A percentile compares a stretch with the other conserved stretches of the same genome.
These are phyloP conservation scores for Diaporthe sp. DNA, from an alignment of 2,329 filamentous ascomycete species.

Conservation along the genomic window DNA sequence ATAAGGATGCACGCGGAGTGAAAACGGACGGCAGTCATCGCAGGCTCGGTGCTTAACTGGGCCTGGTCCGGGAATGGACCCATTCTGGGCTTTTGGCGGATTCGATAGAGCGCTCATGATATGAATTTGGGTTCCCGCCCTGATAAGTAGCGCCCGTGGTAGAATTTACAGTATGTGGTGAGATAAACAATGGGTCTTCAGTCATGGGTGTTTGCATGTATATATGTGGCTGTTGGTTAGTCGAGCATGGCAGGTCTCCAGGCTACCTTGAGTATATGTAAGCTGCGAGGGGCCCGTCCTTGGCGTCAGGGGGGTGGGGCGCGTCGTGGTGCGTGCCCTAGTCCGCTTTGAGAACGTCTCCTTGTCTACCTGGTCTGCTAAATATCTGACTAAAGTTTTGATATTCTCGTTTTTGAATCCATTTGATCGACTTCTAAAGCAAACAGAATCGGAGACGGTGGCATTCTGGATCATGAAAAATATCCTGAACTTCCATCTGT, in stretches of 20 bases:
- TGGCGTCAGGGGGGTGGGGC: not conserved
- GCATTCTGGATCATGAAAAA: not conserved
- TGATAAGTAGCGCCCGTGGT: not conserved
- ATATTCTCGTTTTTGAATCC: not conserved
- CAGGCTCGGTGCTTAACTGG: conserved; percentile 70
- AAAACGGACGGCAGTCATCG: conserved; percentile 74
- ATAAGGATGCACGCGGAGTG: not conserved
- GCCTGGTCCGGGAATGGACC: not conserved
- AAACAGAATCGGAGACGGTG: not conserved
- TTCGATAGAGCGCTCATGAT: conserved; percentile 5
- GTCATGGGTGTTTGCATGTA: not conserved
- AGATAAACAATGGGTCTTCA: not conserved
- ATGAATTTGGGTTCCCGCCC: not conserved
- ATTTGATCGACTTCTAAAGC: not conserved
- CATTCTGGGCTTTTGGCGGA: conserved; percentile 1
- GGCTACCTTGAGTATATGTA: conserved; percentile 5
- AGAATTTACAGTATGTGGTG: not conserved
- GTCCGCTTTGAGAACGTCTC: not conserved
- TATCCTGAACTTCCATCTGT: not conserved
- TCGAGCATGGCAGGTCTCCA: not conserved
- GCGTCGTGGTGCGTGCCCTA: not conserved
- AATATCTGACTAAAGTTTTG: not conserved
- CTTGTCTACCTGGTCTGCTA: not conserved
- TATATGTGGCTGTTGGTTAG: not conserved
- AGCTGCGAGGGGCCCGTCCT: conserved; percentile 4